Percentiles rank a stretch among this genome's conserved stretches.
These are phyloP conservation scores for Penicillium psychrosexuale DNA, from an alignment of 2,329 filamentous ascomycete species.

Conservation along the genomic window DNA sequence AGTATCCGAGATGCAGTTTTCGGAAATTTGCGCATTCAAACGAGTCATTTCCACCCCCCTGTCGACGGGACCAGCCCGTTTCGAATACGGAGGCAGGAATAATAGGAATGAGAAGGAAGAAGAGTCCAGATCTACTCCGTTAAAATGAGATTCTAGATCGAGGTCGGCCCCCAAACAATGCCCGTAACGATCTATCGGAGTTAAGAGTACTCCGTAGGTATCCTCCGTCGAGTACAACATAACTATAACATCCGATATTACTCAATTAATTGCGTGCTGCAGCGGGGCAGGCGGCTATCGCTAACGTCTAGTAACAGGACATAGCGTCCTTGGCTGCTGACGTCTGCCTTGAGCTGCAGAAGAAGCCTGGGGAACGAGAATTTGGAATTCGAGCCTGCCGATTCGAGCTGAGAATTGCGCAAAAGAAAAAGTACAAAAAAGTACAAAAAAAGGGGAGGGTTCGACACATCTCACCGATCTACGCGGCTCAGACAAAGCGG, in stretches of 20 bases:
- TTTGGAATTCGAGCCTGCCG: conserved; percentile 1
- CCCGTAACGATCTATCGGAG: no score
- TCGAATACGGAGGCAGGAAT: background rate
- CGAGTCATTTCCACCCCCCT: background rate
- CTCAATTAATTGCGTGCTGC: conserved; percentile 4
- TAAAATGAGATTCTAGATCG: background rate
- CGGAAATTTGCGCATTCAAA: background rate
- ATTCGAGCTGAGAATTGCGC: background rate
- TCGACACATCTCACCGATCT: conserved; percentile 9
- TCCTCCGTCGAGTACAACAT: no score
- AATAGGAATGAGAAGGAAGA: background rate
- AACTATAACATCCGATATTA: background rate
- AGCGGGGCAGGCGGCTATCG: conserved; percentile 9
- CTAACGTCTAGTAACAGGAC: conserved; percentile 7
- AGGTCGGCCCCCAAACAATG: background rate
- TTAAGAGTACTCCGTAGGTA: background rate
- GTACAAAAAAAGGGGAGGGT: background rate
- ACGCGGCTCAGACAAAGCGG: conserved; percentile 7
- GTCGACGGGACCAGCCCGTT: background rate
- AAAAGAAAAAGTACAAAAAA: background rate
- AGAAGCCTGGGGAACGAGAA: background rate
- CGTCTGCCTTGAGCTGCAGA: background rate
- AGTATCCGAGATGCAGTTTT: background rate
- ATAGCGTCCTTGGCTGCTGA: conserved; percentile 4
- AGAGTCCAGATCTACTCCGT: background rate